These are phyloP conservation scores for Ramalina peruviana DNA, from an alignment of 495 filamentous ascomycete genomes.

Conservation along the genomic window DNA sequence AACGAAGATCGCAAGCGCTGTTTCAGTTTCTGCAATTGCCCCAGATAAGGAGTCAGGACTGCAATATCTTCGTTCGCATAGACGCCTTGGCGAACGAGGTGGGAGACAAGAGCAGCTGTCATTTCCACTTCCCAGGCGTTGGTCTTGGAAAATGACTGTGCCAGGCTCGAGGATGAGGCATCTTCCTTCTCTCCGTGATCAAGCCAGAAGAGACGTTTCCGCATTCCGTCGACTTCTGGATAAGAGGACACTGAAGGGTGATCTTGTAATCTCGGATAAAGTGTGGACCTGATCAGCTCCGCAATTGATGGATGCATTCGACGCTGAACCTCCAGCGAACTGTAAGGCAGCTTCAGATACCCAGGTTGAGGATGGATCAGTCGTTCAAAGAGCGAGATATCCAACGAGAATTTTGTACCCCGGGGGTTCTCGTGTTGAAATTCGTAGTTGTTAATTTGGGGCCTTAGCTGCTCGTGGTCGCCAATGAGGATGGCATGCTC, in stretches of 20 bases:
- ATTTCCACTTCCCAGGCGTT: constrained; percentile 60
- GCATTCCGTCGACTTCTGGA: constrained; percentile 52
- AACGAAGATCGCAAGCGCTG: constrained; percentile 34
- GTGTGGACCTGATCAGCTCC: constrained; percentile 39
- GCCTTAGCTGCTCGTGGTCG: constrained; percentile 61
- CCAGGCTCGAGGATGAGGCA: constrained; percentile 18
- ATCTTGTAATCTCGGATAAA: constrained; percentile 55
- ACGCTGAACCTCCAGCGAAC: constrained; percentile 49
- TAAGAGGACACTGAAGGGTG: constrained; percentile 33
- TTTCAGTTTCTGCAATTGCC: constrained; percentile 52
- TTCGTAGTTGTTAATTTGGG: constrained; percentile 51
- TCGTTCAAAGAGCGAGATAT: constrained; percentile 57
- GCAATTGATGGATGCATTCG: constrained; percentile 68
- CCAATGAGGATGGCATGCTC: constrained; percentile 68
- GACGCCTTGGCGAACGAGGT: constrained; percentile 55
- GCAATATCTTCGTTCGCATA: constrained; percentile 61
- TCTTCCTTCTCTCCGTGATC: constrained; percentile 49
- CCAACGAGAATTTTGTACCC: constrained; percentile 44
- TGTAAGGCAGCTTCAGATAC: constrained; percentile 32
- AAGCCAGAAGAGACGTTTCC: constrained; percentile 57
- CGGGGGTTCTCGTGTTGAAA: constrained; percentile 42
- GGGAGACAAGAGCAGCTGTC: constrained; percentile 48
- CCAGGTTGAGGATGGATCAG: constrained; percentile 33
- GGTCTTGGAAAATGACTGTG: constrained; percentile 33
- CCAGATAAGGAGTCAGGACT: constrained; percentile 63